phyloP scores from a whole-genome alignment of 495 filamentous ascomycete genomes.

The Penicillium subrubescens region DNA sequence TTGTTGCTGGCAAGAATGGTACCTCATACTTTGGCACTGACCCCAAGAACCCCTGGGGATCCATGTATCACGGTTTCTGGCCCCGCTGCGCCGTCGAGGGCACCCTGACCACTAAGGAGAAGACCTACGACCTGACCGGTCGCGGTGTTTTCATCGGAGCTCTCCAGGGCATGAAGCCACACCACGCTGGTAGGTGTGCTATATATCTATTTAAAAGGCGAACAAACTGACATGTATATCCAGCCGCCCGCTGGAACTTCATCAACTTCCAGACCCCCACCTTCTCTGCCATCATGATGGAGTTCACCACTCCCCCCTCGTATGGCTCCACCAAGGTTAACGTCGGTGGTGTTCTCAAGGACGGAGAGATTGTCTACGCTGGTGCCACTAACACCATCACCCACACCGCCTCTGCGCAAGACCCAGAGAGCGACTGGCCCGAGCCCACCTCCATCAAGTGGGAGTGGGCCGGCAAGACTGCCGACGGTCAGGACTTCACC shows the following conservation, averaged over 20 bases:
- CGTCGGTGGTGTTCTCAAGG: conserved; percentile 78
- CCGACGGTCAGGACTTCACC: conserved; percentile 69
- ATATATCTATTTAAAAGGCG: no score
- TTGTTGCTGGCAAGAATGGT: conserved; percentile 84
- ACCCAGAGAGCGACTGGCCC: conserved; percentile 84
- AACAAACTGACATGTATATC: not conserved
- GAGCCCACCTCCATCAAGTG: conserved; percentile 77
- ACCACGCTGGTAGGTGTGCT: conserved; percentile 73
- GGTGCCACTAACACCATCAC: conserved; percentile 60
- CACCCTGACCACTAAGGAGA: conserved; percentile 78
- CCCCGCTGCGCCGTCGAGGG: conserved; percentile 81
- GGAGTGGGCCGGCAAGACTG: conserved; percentile 75
- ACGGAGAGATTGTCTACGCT: conserved; percentile 77
- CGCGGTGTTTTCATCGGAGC: conserved; percentile 76
- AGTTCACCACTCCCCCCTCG: conserved; percentile 92
- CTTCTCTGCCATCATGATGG: conserved; percentile 90
- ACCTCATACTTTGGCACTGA: conserved; percentile 86
- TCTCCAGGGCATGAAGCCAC: conserved; percentile 97
- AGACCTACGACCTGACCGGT: conserved; percentile 81
- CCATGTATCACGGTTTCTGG: conserved; percentile 92
- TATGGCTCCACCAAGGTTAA: conserved; percentile 88
- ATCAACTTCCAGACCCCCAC: conserved; percentile 84
- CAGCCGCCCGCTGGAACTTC: conserved; percentile 92
- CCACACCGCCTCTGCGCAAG: conserved; percentile 68
- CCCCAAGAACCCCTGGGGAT: conserved; percentile 81